A percentile compares a stretch with the other conserved stretches of the same genome.
Conservation (phyloP, 176 grass and related monocot species). For the Leersia perrieri region DNA sequence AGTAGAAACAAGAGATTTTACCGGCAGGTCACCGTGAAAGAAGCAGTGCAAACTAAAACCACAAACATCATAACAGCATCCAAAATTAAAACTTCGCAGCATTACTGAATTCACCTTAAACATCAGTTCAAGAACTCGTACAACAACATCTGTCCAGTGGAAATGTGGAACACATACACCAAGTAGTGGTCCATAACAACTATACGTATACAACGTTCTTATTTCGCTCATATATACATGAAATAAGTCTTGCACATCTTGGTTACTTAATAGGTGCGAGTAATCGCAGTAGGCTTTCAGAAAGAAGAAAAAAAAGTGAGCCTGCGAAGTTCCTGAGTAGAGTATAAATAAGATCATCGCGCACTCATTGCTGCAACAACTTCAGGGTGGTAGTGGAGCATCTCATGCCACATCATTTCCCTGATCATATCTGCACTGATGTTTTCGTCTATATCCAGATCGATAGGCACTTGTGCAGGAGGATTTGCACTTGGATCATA, state of each 20-base stretch:
- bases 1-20: background rate
- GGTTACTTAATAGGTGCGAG: conserved; percentile 31
- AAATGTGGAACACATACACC: conserved; percentile 34
- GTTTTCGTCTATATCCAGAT: conserved; percentile 54
- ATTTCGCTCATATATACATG: conserved; percentile 44
- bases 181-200: conserved; percentile 28
- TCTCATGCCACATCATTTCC: conserved; percentile 65
- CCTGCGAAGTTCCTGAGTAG: background rate
- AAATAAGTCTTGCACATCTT: background rate
- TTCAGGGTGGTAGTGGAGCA: conserved; percentile 62
- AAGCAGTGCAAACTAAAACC: background rate
- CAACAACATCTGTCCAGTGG: conserved; percentile 16
- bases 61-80: background rate
- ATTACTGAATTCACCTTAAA: conserved; percentile 24
- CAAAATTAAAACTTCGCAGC: background rate
- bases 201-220: conserved; percentile 29
- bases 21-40: background rate
- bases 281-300: conserved; percentile 13
- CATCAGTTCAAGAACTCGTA: conserved; percentile 18
- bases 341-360: conserved; percentile 1
- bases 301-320: background rate
- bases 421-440: conserved; percentile 46
- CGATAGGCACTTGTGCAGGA: conserved; percentile 48
- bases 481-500: conserved; percentile 54
- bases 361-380: conserved; percentile 21